These are phyloP conservation scores for Strobilomyces confusus DNA, from an alignment of 768 basidiomycete genomes.

Conservation along the genomic window DNA sequence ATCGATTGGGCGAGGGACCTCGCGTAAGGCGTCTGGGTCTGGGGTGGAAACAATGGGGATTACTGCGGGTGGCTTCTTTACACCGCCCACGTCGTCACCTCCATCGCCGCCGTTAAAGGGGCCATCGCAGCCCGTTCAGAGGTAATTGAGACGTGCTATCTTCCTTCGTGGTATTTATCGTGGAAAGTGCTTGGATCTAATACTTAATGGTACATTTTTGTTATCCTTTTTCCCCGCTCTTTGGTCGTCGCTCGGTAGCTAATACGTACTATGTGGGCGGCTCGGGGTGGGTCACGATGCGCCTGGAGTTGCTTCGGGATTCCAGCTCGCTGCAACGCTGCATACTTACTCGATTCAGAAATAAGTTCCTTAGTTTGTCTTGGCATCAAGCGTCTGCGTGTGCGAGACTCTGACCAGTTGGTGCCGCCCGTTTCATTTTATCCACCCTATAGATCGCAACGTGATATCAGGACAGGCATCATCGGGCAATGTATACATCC, in stretches of 20 bases:
- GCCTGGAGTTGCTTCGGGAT: too few species aligned
- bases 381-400: too few species aligned
- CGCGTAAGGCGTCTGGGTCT: constrained; percentile 59
- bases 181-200: background rate
- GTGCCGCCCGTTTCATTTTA: too few species aligned
- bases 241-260: too few species aligned
- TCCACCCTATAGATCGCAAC: too few species aligned
- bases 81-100: constrained; percentile 41
- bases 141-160: constrained; percentile 2
- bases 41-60: constrained; percentile 74
- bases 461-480: background rate
- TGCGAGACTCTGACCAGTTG: too few species aligned
- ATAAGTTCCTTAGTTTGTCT: too few species aligned
- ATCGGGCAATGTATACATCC: background rate
- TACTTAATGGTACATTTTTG: background rate
- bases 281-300: too few species aligned
- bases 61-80: constrained; percentile 77
- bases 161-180: background rate
- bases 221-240: background rate
- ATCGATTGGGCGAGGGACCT: constrained; percentile 58
- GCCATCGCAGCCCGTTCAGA: background rate
- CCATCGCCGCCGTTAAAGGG: constrained; percentile 23
- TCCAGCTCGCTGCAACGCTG: too few species aligned
- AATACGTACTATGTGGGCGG: too few species aligned
- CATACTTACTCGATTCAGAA: too few species aligned